These are phyloP conservation scores for Phylloporus arenicola DNA, from an alignment of 768 basidiomycete species.

Conservation along the genomic window DNA sequence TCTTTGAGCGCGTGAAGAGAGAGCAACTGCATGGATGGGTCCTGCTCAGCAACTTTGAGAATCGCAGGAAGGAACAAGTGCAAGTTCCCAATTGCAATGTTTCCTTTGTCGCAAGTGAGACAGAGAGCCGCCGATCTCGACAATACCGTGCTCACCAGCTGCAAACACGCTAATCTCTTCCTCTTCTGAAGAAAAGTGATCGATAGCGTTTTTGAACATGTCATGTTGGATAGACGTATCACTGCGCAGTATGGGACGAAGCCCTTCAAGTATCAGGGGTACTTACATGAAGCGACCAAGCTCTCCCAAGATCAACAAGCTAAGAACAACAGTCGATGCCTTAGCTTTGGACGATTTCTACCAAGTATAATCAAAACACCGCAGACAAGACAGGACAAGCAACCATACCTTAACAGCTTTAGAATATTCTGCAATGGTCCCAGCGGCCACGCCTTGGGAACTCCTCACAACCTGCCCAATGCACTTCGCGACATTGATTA, in stretches of 20 bases:
- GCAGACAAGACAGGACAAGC: not conserved
- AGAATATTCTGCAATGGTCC: conserved; percentile 79
- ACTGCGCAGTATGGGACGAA: conserved; percentile 37
- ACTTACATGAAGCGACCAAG: conserved; percentile 82
- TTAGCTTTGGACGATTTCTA: conserved; percentile 58
- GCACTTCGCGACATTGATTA: conserved; percentile 76
- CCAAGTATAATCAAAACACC: conserved; percentile 1
- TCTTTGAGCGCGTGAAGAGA: conserved; percentile 93
- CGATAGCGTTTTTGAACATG: conserved; percentile 70
- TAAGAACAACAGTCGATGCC: conserved; percentile 67
- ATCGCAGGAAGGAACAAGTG: conserved; percentile 82
- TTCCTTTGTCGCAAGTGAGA: conserved; percentile 48
- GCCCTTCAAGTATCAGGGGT: not conserved
- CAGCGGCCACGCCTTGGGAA: conserved; percentile 66
- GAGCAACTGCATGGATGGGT: conserved; percentile 74
- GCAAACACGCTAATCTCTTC: conserved; percentile 93
- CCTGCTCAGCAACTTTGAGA: conserved; percentile 68
- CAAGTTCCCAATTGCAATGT: conserved; percentile 92
- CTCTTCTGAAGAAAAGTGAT: conserved; percentile 68
- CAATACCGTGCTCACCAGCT: conserved; percentile 49
- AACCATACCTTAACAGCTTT: conserved; percentile 66
- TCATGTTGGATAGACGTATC: conserved; percentile 81
- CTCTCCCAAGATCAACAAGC: conserved; percentile 87
- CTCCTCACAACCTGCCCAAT: conserved; percentile 78
- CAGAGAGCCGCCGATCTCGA: not conserved